Percentiles rank a stretch among this genome's conserved stretches.
Evolutionary conservation across 2,329 filamentous ascomycete species (phyloP).

Genomic region (Aspergillus amoenus): DNA sequence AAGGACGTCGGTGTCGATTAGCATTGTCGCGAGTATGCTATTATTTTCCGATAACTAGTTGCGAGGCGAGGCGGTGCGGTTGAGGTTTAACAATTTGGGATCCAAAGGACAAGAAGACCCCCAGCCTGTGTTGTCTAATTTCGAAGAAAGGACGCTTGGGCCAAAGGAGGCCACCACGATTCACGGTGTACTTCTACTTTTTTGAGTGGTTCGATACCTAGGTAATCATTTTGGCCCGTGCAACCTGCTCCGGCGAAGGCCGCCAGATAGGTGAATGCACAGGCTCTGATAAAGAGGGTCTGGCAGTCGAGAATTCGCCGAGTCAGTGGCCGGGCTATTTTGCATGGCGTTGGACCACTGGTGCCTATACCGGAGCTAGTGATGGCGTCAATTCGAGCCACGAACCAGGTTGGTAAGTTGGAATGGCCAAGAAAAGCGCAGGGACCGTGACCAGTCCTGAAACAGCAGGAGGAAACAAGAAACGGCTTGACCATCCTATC

Average conservation of each 20-base stretch:
- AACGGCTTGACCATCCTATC: neutral
- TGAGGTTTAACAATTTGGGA: neutral
- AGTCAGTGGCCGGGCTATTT: neutral
- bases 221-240: neutral
- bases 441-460: neutral
- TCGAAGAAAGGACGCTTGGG: neutral
- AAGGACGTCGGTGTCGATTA: slow-evolving; percentile 46
- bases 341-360: neutral
- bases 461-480: neutral
- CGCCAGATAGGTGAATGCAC: no score
- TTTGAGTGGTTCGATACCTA: neutral
- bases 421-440: neutral
- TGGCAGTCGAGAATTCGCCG: neutral
- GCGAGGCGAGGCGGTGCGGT: neutral
- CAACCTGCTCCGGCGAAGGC: neutral
- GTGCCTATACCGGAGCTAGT: neutral
- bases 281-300: no score
- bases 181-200: neutral
- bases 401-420: neutral
- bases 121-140: neutral
- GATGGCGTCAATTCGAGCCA: neutral
- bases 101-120: neutral
- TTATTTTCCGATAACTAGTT: neutral
- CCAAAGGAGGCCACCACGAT: neutral
- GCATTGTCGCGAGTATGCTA: neutral